Percentiles rank a stretch among this genome's conserved stretches.
phyloP scores from a whole-genome alignment of 1,139 yeast species.

The Kurtzmaniella quercitrusa region DNA sequence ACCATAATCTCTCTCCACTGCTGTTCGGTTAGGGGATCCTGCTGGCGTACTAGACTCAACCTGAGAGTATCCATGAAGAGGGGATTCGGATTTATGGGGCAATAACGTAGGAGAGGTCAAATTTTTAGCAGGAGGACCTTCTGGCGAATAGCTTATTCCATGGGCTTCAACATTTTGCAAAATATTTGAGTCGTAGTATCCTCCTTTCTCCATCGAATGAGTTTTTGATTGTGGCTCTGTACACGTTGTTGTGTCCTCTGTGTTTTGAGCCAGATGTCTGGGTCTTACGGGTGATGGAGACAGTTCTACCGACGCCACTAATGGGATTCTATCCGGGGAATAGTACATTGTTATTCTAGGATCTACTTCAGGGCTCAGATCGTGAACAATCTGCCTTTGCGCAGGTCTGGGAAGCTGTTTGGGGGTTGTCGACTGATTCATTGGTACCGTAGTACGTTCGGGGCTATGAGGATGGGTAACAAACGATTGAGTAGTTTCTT shows the following conservation, averaged over 20 bases:
- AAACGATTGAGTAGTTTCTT: background rate
- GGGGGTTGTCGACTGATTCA: background rate
- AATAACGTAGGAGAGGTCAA: background rate
- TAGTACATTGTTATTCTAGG: background rate
- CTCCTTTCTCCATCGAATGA: background rate
- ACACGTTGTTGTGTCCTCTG: background rate
- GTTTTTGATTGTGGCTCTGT: background rate
- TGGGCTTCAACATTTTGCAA: background rate
- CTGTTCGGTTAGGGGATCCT: background rate
- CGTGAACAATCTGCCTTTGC: background rate
- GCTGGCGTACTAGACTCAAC: background rate
- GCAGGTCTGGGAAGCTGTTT: background rate
- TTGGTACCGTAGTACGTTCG: background rate
- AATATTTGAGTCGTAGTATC: background rate
- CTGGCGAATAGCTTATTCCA: background rate
- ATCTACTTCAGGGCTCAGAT: constrained; percentile 1
- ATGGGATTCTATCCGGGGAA: background rate
- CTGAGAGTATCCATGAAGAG: background rate
- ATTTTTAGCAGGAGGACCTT: background rate
- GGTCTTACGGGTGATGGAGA: background rate
- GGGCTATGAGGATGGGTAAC: background rate
- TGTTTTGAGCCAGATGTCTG: background rate
- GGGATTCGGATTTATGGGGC: background rate
- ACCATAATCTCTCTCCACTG: background rate
- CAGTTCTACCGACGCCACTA: background rate